phyloP scores from a whole-genome alignment of 2,329 filamentous ascomycete species.

The Neoscytalidium dimidiatum region DNA sequence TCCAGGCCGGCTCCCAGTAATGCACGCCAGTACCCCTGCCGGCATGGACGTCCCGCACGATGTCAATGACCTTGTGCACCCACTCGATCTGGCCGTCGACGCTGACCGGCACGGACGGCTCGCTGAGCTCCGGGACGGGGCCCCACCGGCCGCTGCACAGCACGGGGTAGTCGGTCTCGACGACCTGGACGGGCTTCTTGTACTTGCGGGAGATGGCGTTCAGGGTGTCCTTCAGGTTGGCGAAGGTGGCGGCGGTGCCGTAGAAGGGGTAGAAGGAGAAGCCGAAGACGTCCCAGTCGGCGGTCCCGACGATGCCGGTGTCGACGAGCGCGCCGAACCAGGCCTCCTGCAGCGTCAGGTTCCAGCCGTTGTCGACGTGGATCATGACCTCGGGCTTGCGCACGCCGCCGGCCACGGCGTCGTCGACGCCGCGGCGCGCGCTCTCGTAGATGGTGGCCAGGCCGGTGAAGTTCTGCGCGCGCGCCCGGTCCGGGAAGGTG shows the following conservation, averaged over 20 bases:
- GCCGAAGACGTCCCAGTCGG: slow-evolving; percentile 71
- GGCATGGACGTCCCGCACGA: slow-evolving; percentile 55
- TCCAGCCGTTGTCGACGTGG: slow-evolving; percentile 74
- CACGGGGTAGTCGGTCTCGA: slow-evolving; percentile 71
- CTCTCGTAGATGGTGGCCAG: slow-evolving; percentile 66
- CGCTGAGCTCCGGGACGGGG: slow-evolving; percentile 47
- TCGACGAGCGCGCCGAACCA: slow-evolving; percentile 54
- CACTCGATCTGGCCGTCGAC: slow-evolving; percentile 65
- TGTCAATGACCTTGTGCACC: slow-evolving; percentile 59
- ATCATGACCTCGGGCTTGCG: slow-evolving; percentile 70
- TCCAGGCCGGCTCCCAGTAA: slow-evolving; percentile 76
- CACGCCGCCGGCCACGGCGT: slow-evolving; percentile 52
- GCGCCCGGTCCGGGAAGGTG: slow-evolving; percentile 48
- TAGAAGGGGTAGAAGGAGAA: slow-evolving; percentile 77
- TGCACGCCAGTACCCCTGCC: slow-evolving; percentile 60
- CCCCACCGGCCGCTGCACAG: slow-evolving; percentile 55
- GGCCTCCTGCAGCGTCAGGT: slow-evolving; percentile 65
- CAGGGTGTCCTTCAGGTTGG: slow-evolving; percentile 57
- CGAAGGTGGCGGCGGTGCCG: slow-evolving; percentile 59
- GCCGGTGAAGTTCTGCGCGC: slow-evolving; percentile 49
- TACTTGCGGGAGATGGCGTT: slow-evolving; percentile 62
- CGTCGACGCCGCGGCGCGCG: slow-evolving; percentile 64
- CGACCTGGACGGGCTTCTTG: slow-evolving; percentile 67
- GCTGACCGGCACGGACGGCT: slow-evolving; percentile 64
- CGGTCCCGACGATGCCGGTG: slow-evolving; percentile 50